A percentile compares a stretch with the other conserved stretches of the same genome.
phyloP scores from a whole-genome alignment of 257 asterid genomes.

The Solanum tarijense region DNA sequence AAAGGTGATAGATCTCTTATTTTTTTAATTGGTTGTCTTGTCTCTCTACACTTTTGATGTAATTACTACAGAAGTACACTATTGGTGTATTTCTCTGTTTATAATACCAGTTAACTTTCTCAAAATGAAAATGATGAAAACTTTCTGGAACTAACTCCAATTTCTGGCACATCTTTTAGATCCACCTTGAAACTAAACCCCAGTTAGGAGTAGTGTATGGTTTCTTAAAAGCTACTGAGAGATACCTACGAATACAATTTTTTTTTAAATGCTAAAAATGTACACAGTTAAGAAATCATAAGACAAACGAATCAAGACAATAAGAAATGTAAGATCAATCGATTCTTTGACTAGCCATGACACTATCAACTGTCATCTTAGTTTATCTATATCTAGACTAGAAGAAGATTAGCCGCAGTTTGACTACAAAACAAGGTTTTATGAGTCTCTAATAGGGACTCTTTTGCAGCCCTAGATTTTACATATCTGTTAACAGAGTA shows the following conservation, averaged over 20 bases:
- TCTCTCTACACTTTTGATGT: not conserved
- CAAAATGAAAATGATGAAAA: not conserved
- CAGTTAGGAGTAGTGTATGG: not conserved
- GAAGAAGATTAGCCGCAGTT: not conserved
- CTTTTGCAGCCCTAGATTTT: not conserved
- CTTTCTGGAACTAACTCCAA: not conserved
- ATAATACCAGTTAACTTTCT: not conserved
- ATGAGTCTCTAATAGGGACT: not conserved
- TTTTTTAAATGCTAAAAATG: not conserved
- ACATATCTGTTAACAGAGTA: conserved; percentile 2
- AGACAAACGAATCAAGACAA: not conserved
- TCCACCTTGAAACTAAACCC: not conserved
- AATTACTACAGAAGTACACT: not conserved
- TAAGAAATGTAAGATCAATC: not conserved
- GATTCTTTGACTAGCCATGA: not conserved
- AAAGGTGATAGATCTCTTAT: not conserved
- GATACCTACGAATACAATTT: not conserved
- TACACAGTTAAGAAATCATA: not conserved
- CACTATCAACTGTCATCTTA: not conserved
- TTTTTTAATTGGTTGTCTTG: no score
- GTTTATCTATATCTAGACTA: not conserved
- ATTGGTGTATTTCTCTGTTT: not conserved
- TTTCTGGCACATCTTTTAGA: not conserved
- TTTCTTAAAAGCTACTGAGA: not conserved
- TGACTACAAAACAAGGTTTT: not conserved